Evolutionary conservation across 2,329 filamentous ascomycete genomes (phyloP), one percentile per base, ranked within the genome.

Genomic region (Coniella lustricola): DNA sequence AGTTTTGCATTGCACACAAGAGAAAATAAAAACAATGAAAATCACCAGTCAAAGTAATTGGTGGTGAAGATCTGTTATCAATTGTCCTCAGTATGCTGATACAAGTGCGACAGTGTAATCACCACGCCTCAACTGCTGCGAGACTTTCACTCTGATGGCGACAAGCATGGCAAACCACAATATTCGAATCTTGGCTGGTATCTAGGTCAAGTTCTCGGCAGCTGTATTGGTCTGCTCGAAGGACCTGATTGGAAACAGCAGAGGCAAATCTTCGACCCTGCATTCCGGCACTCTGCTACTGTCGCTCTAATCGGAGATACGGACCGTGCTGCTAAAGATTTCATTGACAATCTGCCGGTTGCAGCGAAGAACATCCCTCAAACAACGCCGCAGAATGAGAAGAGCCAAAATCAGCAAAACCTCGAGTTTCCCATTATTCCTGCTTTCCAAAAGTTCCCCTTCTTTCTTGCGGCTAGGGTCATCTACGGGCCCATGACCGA

Each of bases 401-500:
- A 16, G 8, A 8, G 10, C 20, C 16, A 22, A 32, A 7, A 7
- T 5, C 8, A 10, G 7, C n/a, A 16, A 21, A 16, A 17, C 7
- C 21, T 34, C 32, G 7, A 7, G 12, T 14, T 35, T 16, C 12
- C 42, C 4, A 16, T 35, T 2, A 8, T 21, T 2, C 14, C 9
- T 13, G 25, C n/a, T 7, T 42, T 42, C 25, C 9, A n/a, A 16
- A 45, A 45, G 16, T 45, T 16, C 14, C 42, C 42, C 3, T 45
- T 14, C 13, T 45, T 45, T 22, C 42, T 45, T 7, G 18, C 42
- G 5, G 42, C 42, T 7, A 29, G 31, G 4, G 20, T n/a, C 20
- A 45, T 45, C 10, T 45, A 45, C 33, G 42, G 42, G 18, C 32
- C 16, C 13, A 45, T 45, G 42, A 45, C 42, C 3, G 12, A 17